A percentile compares a stretch with the other conserved stretches of the same genome.
Conservation (phyloP, 768 basidiomycete genomes). For the Amanita jacksonii region DNA sequence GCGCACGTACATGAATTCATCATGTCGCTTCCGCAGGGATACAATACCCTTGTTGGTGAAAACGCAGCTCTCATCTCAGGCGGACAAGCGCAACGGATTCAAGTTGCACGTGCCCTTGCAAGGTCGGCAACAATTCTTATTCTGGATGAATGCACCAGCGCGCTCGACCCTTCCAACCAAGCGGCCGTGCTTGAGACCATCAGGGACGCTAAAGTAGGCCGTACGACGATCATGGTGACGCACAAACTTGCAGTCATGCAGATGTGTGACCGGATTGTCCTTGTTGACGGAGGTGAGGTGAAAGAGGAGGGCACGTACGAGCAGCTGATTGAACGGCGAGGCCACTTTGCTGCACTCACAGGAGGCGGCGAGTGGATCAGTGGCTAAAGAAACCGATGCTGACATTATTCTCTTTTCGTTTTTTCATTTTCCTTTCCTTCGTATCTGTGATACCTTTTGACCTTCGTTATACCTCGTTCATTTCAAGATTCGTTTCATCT, state of each 20-base stretch:
- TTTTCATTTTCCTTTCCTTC: not conserved
- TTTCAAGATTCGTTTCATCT: no score
- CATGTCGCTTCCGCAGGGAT: constrained; percentile 67
- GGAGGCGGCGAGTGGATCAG: constrained; percentile 57
- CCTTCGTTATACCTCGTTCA: no score
- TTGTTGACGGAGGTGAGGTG: constrained; percentile 68
- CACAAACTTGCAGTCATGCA: constrained; percentile 88
- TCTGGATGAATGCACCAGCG: constrained; percentile 93
- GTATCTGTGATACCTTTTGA: not conserved
- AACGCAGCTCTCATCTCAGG: constrained; percentile 89
- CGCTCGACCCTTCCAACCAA: constrained; percentile 81
- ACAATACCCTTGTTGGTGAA: constrained; percentile 84
- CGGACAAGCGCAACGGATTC: constrained; percentile 89
- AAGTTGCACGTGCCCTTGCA: constrained; percentile 87
- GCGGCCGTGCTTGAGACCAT: constrained; percentile 75
- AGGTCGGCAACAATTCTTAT: constrained; percentile 66
- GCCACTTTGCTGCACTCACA: constrained; percentile 70
- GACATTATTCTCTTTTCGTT: not conserved
- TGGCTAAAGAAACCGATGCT: constrained; percentile 9
- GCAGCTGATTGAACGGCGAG: constrained; percentile 52
- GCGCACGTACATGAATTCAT: constrained; percentile 89
- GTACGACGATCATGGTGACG: constrained; percentile 88
- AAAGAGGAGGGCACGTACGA: constrained; percentile 76
- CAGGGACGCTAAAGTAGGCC: constrained; percentile 45
- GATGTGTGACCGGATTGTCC: constrained; percentile 84